These are phyloP conservation scores for Helotiales sp. DNA, from an alignment of 2,329 filamentous ascomycete genomes.

Conservation along the genomic window DNA sequence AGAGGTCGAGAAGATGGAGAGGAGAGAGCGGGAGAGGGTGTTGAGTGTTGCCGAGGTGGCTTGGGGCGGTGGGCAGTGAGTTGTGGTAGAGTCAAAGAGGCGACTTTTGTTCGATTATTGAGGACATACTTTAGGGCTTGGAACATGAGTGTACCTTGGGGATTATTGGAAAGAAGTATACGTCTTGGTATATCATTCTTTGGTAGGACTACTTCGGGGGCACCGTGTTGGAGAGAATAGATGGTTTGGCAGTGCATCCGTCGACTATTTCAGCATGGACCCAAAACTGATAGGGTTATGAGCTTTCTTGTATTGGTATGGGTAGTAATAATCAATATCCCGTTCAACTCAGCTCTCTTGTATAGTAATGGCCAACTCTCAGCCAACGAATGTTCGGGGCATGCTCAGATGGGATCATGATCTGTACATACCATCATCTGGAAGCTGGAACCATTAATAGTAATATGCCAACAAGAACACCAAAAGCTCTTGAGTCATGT, in stretches of 20 bases:
- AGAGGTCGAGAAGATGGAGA: constrained; percentile 32
- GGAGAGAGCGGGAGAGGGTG: constrained; percentile 29
- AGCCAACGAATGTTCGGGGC: too few relatives aligned
- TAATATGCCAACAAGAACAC: too few relatives aligned
- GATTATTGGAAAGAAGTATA: neutral
- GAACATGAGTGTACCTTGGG: neutral
- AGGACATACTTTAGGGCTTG: neutral
- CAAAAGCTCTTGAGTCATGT: too few relatives aligned
- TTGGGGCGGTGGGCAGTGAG: constrained; percentile 18
- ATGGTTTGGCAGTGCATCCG: neutral
- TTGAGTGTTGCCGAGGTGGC: constrained; percentile 28
- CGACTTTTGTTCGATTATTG: neutral
- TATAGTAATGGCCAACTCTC: too few relatives aligned
- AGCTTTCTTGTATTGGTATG: neutral
- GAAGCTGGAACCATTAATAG: too few relatives aligned
- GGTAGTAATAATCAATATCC: too few relatives aligned
- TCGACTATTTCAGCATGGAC: neutral
- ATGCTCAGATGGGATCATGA: too few relatives aligned
- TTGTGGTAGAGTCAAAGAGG: neutral
- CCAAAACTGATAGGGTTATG: neutral
- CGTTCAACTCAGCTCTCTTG: too few relatives aligned
- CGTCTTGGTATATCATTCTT: neutral
- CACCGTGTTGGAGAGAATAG: neutral
- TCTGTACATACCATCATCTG: too few relatives aligned
- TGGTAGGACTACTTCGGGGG: neutral